A percentile compares a stretch with the other conserved stretches of the same genome.
Evolutionary conservation across 208 protist species (phyloP).

Genomic region (Novymonas esmeraldas): DNA sequence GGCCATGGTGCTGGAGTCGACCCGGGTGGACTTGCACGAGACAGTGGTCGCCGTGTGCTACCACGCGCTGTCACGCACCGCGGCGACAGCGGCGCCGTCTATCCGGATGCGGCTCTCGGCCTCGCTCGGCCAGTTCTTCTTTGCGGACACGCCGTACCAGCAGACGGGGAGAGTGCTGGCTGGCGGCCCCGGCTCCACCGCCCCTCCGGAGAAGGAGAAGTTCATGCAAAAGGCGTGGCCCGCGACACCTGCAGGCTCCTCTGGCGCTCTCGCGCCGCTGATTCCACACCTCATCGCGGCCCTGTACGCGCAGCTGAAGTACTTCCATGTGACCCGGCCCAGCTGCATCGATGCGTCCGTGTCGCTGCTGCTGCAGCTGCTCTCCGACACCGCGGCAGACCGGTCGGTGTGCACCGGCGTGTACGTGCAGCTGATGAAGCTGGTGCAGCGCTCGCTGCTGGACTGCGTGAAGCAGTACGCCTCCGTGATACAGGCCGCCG

Average conservation of each 20-base stretch:
- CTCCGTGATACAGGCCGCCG: constrained; percentile 15
- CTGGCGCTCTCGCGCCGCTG: constrained; percentile 5
- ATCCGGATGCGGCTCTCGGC: constrained; percentile 12
- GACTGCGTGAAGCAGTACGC: constrained; percentile 34
- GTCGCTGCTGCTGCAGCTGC: constrained; percentile 19
- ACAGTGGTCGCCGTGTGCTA: constrained; percentile 20
- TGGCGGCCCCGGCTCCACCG: constrained; percentile 21
- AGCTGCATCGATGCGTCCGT: constrained; percentile 23
- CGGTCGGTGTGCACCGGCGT: neutral
- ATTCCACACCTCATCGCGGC: constrained; percentile 22
- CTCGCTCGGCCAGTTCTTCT: constrained; percentile 33
- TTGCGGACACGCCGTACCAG: constrained; percentile 28
- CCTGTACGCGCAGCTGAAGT: constrained; percentile 25
- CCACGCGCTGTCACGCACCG: constrained; percentile 17
- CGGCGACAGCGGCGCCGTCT: neutral
- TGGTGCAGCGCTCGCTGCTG: constrained; percentile 25
- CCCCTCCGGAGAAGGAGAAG: constrained; percentile 15
- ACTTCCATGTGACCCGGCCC: constrained; percentile 33
- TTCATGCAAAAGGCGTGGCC: constrained; percentile 26
- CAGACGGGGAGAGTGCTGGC: constrained; percentile 25
- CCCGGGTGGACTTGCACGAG: constrained; percentile 34
- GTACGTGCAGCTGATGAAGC: constrained; percentile 29
- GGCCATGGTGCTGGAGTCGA: constrained; percentile 26
- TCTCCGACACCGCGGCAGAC: neutral
- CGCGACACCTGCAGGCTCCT: neutral